Conservation (phyloP, 805 yeast genomes). For the Yamadazyma nakazawae region DNA sequence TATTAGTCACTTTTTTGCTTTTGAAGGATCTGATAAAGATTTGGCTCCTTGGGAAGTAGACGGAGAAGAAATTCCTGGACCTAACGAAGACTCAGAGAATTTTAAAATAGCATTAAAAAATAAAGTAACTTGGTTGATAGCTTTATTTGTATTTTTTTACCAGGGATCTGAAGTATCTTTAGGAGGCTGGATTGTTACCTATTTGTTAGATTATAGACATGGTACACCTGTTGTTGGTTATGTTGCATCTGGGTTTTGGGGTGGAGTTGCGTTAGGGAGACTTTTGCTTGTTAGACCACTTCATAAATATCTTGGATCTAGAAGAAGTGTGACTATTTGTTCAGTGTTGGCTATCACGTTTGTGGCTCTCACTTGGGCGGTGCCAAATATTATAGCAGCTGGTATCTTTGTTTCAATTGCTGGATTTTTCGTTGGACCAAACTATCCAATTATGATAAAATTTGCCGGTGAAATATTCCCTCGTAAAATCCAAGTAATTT, state of each 20-base stretch:
- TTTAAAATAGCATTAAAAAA: too few relatives aligned
- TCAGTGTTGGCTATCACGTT: constrained; percentile 32
- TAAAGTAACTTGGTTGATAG: constrained; percentile 42
- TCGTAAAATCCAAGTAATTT: constrained; percentile 48
- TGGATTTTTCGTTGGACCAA: constrained; percentile 67
- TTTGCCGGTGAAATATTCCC: constrained; percentile 43
- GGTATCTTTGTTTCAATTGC: constrained; percentile 47
- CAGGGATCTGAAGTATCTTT: constrained; percentile 68
- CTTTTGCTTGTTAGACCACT: constrained; percentile 43
- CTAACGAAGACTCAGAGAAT: too few relatives aligned
- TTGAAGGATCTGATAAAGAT: constrained; percentile 48
- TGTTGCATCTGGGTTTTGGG: constrained; percentile 70
- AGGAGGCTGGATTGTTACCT: constrained; percentile 75
- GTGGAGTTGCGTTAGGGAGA: constrained; percentile 65
- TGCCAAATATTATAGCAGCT: constrained; percentile 42
- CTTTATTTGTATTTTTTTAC: constrained; percentile 56
- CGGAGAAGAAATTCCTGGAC: constrained; percentile 2
- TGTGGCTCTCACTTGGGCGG: constrained; percentile 46
- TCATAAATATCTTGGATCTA: constrained; percentile 40
- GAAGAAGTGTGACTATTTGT: constrained; percentile 41
- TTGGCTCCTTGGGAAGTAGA: constrained; percentile 32
- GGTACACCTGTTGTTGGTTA: constrained; percentile 53
- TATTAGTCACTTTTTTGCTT: constrained; percentile 39
- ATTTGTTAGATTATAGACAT: constrained; percentile 51
- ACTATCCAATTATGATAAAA: constrained; percentile 52